Percentiles rank a stretch among this genome's conserved stretches.
phyloP scores from a whole-genome alignment of 805 yeast genomes.

The Lachancea quebecensis region DNA sequence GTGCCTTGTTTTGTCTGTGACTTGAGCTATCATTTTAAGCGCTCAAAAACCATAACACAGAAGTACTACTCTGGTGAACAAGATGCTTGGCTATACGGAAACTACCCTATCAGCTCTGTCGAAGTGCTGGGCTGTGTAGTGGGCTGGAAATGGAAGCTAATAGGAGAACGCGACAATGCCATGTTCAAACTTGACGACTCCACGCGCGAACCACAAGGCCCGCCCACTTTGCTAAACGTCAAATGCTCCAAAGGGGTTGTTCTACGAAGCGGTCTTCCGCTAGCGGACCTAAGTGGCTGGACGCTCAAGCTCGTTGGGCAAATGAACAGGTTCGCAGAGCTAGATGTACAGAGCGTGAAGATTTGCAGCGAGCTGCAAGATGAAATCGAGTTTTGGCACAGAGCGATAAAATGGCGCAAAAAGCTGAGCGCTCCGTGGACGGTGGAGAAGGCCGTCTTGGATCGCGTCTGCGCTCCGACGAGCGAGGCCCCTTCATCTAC shows the following conservation, averaged over 20 bases:
- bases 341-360: slow-evolving; percentile 27
- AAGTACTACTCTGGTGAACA: slow-evolving; percentile 15
- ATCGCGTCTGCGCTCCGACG: slow-evolving; percentile 5
- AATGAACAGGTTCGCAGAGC: slow-evolving; percentile 20
- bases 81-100: slow-evolving; percentile 29
- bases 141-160: slow-evolving; percentile 20
- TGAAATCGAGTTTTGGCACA: slow-evolving; percentile 36
- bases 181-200: slow-evolving; percentile 22
- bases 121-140: slow-evolving; percentile 34
- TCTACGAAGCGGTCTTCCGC: slow-evolving; percentile 15
- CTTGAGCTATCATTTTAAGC: slow-evolving; percentile 14
- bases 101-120: slow-evolving; percentile 38
- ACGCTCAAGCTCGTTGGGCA: slow-evolving; percentile 28
- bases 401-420: slow-evolving; percentile 21
- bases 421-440: slow-evolving; percentile 33
- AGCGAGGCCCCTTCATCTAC: slow-evolving; percentile 3
- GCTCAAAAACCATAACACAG: slow-evolving; percentile 24
- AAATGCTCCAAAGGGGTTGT: slow-evolving; percentile 22
- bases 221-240: slow-evolving; percentile 17
- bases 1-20: slow-evolving; percentile 33
- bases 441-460: slow-evolving; percentile 15
- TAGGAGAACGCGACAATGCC: slow-evolving; percentile 15
- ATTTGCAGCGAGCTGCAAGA: slow-evolving; percentile 18
- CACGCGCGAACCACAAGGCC: slow-evolving; percentile 11
- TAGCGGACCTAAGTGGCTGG: slow-evolving; percentile 19